Base-by-base conservation (phyloP, 345 rosid species). In the Aquilaria sinensis region DNA sequence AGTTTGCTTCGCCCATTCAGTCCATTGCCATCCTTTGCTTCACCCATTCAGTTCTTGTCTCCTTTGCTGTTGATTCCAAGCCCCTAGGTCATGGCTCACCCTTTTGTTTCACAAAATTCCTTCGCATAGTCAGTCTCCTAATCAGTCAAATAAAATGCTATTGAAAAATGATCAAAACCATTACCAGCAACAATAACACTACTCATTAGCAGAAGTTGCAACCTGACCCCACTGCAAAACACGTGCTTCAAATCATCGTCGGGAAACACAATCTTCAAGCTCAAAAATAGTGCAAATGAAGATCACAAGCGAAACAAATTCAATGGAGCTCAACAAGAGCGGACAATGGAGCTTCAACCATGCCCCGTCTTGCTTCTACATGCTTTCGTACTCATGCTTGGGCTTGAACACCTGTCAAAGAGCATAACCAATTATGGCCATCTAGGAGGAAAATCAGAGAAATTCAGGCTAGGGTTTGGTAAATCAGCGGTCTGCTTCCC, bases 341-440 rank as follows among this genome's bases (percentile, higher is more conserved):
- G 90, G 96, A 37, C 84, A 74, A 70, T 80, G 96, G 33, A 93
- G 80, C 80, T 82, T 93, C 53, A 64, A 30, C 92, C 88, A 86
- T 30, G 90, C 96, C 73, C 73, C 89, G 48, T 88, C 96, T 63
- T 93, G 96, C 47, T 87, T 93, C 12, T 93, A 75, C 11, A 87
- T 83, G 72, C 83, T 78, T 71, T 90, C 88, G 77, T 93, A 93
- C 78, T 88, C 94, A 61, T 69, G 96, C 75, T 88, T 88, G 37
- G 85, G 96, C 97, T 83, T 93, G 70, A 93, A 90, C 12, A 90
- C 97, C 69, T 88, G 90, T 65, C 97, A 88, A 65, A 88, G 72
- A 48, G 94, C 98, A 73, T 93, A 92, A 30, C 92, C 74, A 51
- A 90, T 82, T 12, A 85, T 76, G 76, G 90, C 90, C 98, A 88